A percentile compares a stretch with the other conserved stretches of the same genome.
Conservation (phyloP, 768 basidiomycete genomes). For the Leucocoprinus birnbaumii region DNA sequence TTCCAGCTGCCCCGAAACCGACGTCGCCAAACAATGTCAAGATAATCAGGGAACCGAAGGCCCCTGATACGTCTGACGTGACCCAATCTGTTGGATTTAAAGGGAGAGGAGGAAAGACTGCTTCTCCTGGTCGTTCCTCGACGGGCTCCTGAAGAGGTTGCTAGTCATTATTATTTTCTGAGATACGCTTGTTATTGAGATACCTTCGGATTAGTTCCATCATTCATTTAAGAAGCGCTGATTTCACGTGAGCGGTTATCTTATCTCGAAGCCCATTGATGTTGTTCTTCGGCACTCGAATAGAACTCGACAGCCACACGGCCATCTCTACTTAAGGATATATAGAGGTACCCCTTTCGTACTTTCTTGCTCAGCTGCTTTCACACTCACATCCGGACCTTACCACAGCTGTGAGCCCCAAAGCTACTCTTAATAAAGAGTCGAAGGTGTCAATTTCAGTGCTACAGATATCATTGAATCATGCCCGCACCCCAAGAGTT, state of each 20-base stretch:
- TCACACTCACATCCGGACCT: not conserved
- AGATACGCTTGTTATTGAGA: not conserved
- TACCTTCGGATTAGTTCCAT: too few relatives aligned
- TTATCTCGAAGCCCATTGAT: not conserved
- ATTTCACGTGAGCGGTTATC: conserved; percentile 1
- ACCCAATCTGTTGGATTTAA: conserved; percentile 4
- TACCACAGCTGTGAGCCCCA: not conserved
- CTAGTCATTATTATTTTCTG: not conserved
- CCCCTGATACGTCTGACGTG: not conserved
- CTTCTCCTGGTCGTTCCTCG: not conserved
- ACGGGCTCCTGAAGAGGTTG: not conserved
- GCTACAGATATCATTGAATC: conserved; percentile 4
- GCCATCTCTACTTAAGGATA: not conserved
- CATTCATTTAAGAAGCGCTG: too few relatives aligned
- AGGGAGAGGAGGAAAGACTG: conserved; percentile 4
- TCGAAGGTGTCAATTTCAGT: too few relatives aligned
- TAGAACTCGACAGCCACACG: too few relatives aligned
- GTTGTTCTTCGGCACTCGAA: too few relatives aligned
- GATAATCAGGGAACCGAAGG: conserved; percentile 5
- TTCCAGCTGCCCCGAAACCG: not conserved
- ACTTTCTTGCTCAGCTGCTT: not conserved
- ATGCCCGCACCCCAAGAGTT: conserved; percentile 53
- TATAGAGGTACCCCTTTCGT: conserved; percentile 4
- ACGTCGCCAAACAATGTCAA: not conserved
- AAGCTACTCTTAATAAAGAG: too few relatives aligned